Percentiles rank a stretch among this genome's conserved stretches.
Conservation (phyloP, 176 grass and related monocot species). For the Zea mays region Zm-B73-REFERENCE-NAM-5.0 NC_050097.1:9248501-9249000, state of each 20-base stretch:
- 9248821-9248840: constrained; percentile 57
- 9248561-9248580: constrained; percentile 66
- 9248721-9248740: constrained; percentile 77
- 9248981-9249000: constrained; percentile 71
- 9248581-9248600: constrained; percentile 71
- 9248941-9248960: constrained; percentile 65
- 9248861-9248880: constrained; percentile 58
- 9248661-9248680: constrained; percentile 44
- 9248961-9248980: constrained; percentile 89
- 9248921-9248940: constrained; percentile 69
- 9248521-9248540: constrained; percentile 80
- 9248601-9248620: constrained; percentile 73
- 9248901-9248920: constrained; percentile 68
- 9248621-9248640: constrained; percentile 47
- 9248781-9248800: constrained; percentile 59
- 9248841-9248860: constrained; percentile 58
- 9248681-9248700: constrained; percentile 43
- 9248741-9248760: constrained; percentile 83
- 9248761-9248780: constrained; percentile 74
- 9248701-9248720: constrained; percentile 44
- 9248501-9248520: constrained; percentile 49
- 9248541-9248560: constrained; percentile 84
- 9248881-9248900: constrained; percentile 63
- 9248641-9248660: constrained; percentile 43
- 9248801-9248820: constrained; percentile 51